phyloP scores from a whole-genome alignment of 1,284 basidiomycete genomes.

The Ceratobasidium sp. region DNA sequence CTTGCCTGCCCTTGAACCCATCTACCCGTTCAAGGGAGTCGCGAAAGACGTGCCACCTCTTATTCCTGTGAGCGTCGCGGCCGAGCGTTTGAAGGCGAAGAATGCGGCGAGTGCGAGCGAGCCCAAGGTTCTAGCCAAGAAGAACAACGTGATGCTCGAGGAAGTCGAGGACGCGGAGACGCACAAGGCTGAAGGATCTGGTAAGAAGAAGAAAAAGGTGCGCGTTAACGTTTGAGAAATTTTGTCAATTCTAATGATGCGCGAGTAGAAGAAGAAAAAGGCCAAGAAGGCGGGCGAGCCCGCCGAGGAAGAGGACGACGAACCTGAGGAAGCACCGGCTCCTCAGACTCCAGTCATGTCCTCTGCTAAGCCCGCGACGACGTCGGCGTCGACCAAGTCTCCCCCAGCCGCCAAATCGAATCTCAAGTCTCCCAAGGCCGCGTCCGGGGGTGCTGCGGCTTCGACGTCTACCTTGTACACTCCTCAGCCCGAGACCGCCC shows the following conservation, averaged over 20 bases:
- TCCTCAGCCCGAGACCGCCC: conserved; percentile 44
- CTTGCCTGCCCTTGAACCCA: conserved; percentile 6
- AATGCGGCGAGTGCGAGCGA: background rate
- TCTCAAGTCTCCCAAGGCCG: conserved; percentile 14
- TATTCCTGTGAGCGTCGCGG: conserved; percentile 40
- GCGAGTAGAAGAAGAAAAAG: conserved; percentile 46
- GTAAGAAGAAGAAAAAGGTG: conserved; percentile 43
- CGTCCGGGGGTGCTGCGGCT: conserved; percentile 18
- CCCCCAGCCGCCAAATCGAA: conserved; percentile 1
- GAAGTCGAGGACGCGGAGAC: conserved; percentile 37
- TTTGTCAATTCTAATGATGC: background rate
- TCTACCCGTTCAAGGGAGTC: conserved; percentile 16
- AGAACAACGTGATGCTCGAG: conserved; percentile 37
- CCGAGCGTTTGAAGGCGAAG: conserved; percentile 33
- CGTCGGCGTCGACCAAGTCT: conserved; percentile 5
- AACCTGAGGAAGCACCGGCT: conserved; percentile 22
- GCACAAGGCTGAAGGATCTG: conserved; percentile 10
- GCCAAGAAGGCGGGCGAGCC: conserved; percentile 43
- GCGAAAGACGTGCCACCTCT: conserved; percentile 27
- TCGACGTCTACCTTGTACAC: conserved; percentile 43
- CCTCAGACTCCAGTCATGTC: conserved; percentile 15
- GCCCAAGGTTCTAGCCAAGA: conserved; percentile 37
- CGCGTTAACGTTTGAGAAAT: background rate
- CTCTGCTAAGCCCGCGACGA: background rate
- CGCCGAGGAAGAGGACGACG: conserved; percentile 32